Percentiles rank a stretch among this genome's conserved stretches.
Conservation (phyloP, 78 protist genomes). For the Dictyostelium intermedium region DNA sequence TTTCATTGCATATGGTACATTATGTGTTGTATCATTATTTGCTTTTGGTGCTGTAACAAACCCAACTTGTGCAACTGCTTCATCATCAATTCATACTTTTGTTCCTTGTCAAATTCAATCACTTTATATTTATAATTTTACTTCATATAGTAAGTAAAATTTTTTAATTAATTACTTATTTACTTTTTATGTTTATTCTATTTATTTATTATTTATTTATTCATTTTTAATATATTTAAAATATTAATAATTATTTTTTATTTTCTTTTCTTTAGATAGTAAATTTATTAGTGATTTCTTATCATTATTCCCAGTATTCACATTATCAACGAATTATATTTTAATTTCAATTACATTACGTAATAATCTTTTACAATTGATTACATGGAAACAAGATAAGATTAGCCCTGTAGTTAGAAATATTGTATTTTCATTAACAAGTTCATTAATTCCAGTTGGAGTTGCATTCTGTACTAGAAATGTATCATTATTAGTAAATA, state of each 20-base stretch:
- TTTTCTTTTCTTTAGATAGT: not conserved
- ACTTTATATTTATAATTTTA: constrained; percentile 40
- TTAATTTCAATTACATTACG: constrained; percentile 86
- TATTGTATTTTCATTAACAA: constrained; percentile 23
- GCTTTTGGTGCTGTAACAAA: constrained; percentile 79
- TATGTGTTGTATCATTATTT: constrained; percentile 78
- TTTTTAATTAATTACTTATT: not conserved
- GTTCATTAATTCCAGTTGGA: constrained; percentile 56
- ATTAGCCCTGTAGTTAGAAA: constrained; percentile 5
- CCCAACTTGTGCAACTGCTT: constrained; percentile 8
- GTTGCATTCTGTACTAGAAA: constrained; percentile 64
- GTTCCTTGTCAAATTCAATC: constrained; percentile 75
- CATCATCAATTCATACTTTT: constrained; percentile 22
- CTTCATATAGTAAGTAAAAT: constrained; percentile 50
- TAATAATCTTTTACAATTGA: constrained; percentile 63
- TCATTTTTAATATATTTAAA: too few relatives aligned
- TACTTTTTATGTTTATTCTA: too few relatives aligned
- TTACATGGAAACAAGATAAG: constrained; percentile 38
- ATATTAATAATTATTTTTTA: too few relatives aligned
- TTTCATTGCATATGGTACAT: constrained; percentile 46
- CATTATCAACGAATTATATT: constrained; percentile 86
- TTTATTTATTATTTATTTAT: too few relatives aligned
- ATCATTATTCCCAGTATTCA: constrained; percentile 82
- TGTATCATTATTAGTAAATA: constrained; percentile 46
- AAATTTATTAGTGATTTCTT: constrained; percentile 74